phyloP scores from a whole-genome alignment of 768 basidiomycete genomes.

The Agaricus blazei region DNA sequence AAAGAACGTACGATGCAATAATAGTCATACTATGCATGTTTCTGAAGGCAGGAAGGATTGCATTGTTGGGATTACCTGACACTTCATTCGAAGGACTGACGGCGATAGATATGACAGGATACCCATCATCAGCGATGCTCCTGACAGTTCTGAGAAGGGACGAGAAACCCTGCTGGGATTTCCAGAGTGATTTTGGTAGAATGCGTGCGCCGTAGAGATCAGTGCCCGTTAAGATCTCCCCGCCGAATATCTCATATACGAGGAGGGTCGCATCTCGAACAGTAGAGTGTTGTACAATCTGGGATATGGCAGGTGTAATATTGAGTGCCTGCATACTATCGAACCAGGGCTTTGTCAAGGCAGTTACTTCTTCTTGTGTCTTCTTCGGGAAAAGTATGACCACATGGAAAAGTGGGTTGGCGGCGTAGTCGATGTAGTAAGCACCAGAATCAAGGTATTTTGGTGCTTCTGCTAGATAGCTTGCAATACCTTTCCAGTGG shows the following conservation, averaged over 20 bases:
- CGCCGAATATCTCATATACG: slow-evolving; percentile 12
- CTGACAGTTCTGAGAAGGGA: slow-evolving; percentile 5
- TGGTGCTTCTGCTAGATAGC: slow-evolving; percentile 11
- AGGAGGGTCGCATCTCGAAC: slow-evolving; percentile 8
- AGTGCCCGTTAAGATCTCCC: slow-evolving; percentile 11
- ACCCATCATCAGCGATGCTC: slow-evolving; percentile 11
- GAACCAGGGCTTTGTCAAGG: slow-evolving; percentile 4
- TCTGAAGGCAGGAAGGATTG: slow-evolving; percentile 15
- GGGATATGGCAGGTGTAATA: slow-evolving; percentile 1
- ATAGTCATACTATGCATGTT: slow-evolving; percentile 11
- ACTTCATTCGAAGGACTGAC: slow-evolving; percentile 13
- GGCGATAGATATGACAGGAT: slow-evolving; percentile 12
- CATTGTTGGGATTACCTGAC: slow-evolving; percentile 11
- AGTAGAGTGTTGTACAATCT: slow-evolving; percentile 10
- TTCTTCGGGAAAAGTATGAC: slow-evolving; percentile 12
- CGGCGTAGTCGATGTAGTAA: slow-evolving; percentile 11
- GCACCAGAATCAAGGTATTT: slow-evolving; percentile 12
- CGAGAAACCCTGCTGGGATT: slow-evolving; percentile 6
- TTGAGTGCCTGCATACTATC: neutral
- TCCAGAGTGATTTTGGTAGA: slow-evolving; percentile 9
- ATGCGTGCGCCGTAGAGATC: slow-evolving; percentile 12
- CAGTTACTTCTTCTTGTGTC: slow-evolving; percentile 1
- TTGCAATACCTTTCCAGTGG: slow-evolving; percentile 11
- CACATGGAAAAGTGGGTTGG: slow-evolving; percentile 12
- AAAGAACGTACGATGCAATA: slow-evolving; percentile 6